Evolutionary conservation across 2,329 filamentous ascomycete genomes (phyloP), one percentile per base, ranked within the genome.

Genomic region (Ophiostoma angusticollis): DNA sequence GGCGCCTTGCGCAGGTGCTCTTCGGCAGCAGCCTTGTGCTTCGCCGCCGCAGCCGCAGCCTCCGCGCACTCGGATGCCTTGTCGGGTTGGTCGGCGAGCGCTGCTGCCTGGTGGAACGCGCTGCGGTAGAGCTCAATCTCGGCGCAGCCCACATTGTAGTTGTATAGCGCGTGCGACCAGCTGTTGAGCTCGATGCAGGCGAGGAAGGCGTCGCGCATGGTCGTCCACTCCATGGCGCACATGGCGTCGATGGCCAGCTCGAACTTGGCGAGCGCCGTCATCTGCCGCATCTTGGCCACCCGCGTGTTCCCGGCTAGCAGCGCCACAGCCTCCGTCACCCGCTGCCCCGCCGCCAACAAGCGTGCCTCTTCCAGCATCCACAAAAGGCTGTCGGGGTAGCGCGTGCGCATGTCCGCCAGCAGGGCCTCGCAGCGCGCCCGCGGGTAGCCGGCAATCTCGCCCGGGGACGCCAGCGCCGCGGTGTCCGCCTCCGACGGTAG

Each of bases 281-380:
- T 78, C 61, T 96, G 91, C 55, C 85, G 86, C 65, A 96, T 82
- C 42, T 80, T 78, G 37, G 78, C 80, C 48, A 74, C 65, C 23
- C 67, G 63, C 21, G 73, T 72, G 16, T 34, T 30, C 24, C 19
- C 31, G 23, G 16, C 35, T 4, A 93, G 65, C 19, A 86, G 64
- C 2, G 70, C 63, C 28, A 94, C 64, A 1, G 86, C 80, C 23
- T 71, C 68, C 22, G 74, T 64, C 0, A 95, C 63, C 33, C 80
- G 62, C 27, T 73, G 72, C 37, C 79, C 74, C 25, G 76, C 75
- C 7, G 79, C 75, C 21, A 78, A 61, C 65, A 86, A 78, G 19
- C 87, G 72, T 1, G 86, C 82, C 61, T 95, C 84, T 58, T 96
- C 89, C 2, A 96, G 65, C 13, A 80, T 68, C 89, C 89, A 98